phyloP scores from a whole-genome alignment of 345 rosid genomes.

The Gossypium turneri region DNA sequence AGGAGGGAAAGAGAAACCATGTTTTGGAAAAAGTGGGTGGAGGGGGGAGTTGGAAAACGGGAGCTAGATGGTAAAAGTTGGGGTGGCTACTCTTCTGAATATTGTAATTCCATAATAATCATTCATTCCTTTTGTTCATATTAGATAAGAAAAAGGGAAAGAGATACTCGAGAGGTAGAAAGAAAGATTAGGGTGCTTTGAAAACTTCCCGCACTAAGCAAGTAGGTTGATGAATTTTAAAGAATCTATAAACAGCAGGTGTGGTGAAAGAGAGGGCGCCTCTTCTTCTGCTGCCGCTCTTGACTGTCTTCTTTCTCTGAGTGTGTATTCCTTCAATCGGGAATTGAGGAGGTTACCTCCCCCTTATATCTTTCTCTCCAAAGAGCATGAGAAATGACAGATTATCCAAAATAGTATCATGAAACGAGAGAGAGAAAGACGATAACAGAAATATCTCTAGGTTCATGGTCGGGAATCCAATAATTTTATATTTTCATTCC shows the following conservation, averaged over 20 bases:
- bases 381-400: no score
- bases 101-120: background rate
- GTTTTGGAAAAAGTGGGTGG: conserved; percentile 8
- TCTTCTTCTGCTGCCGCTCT: background rate
- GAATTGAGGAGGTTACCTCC: no score
- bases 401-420: no score
- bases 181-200: background rate
- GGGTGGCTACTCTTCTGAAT: background rate
- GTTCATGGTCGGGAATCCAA: no score
- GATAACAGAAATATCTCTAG: no score
- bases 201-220: background rate
- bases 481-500: no score
- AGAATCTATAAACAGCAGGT: background rate
- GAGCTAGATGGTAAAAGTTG: no score
- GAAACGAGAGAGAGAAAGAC: background rate
- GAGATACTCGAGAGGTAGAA: conserved; percentile 12
- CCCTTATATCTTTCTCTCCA: no score
- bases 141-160: background rate
- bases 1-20: conserved; percentile 26
- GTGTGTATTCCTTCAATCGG: no score
- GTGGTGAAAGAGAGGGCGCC: background rate
- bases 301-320: no score
- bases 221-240: background rate
- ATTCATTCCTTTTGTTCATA: background rate
- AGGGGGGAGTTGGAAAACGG: conserved; percentile 1